Conservation (phyloP, 768 basidiomycete genomes). For the Pisolithus tinctorius region DNA sequence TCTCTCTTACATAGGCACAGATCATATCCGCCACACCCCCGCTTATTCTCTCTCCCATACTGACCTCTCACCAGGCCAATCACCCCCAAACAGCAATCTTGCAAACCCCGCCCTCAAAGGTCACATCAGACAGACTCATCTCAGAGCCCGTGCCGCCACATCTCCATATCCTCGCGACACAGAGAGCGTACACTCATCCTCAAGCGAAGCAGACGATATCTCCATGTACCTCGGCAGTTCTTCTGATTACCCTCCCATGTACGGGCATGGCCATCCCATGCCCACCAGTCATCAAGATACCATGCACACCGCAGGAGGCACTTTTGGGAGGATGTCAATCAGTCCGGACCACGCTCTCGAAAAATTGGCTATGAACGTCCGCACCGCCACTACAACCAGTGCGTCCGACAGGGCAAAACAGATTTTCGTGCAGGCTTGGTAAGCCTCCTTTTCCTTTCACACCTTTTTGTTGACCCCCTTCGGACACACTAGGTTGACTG, state of each 20-base stretch:
- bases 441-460: constrained; percentile 24
- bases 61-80: constrained; percentile 47
- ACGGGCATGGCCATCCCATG: constrained; percentile 36
- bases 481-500: constrained; percentile 61
- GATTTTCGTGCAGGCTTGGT: constrained; percentile 93
- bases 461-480: constrained; percentile 14
- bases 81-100: constrained; percentile 71
- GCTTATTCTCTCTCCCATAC: constrained; percentile 34
- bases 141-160: constrained; percentile 71
- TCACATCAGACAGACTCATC: constrained; percentile 68
- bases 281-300: constrained; percentile 34
- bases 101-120: constrained; percentile 72
- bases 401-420: constrained; percentile 89
- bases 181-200: constrained; percentile 82
- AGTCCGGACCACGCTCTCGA: constrained; percentile 74
- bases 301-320: constrained; percentile 65
- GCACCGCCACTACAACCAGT: constrained; percentile 84
- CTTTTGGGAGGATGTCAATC: constrained; percentile 73
- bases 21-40: constrained; percentile 42
- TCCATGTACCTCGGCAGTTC: constrained; percentile 62
- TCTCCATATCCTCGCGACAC: constrained; percentile 84
- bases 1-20: constrained; percentile 44
- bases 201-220: constrained; percentile 84
- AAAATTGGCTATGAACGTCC: constrained; percentile 81
- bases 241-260: constrained; percentile 66